Evolutionary conservation across 2,329 filamentous ascomycete genomes (phyloP), one percentile per base, ranked within the genome.

Genomic region (Fusarium bulbicola): DNA sequence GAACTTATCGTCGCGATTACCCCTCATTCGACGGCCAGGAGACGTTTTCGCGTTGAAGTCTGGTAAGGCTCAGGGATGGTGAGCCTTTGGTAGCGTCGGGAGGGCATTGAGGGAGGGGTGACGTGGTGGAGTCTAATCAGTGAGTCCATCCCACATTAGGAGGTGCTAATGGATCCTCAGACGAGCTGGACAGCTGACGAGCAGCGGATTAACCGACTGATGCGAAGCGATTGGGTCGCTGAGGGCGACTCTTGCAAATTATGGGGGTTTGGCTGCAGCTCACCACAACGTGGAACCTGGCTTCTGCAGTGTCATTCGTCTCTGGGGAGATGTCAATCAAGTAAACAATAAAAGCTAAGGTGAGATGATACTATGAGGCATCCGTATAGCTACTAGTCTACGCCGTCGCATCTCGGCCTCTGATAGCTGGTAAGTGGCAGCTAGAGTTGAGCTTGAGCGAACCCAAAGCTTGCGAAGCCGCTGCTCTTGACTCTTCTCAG

Each of bases 11-110:
- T 67, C 58, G 50, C 76, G 56, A 68, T 72, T 74, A 75, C 76
- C 76, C 78, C 79, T 75, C 71, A 76, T 71, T 71, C 54, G 61
- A 68, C 50, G 59, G 74, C 73, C 69, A 77, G 73, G 71, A 78
- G 75, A 77, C 65, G 57, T 61, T 59, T 61, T 63, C 57, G 59
- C 60, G 63, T 69, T 59, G 57, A 70, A 28, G 28, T 42, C 40
- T 49, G 60, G 70, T 54, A 68, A 46, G 32, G 45, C 34, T 67
- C 64, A 67, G 61, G 63, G 75, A 69, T 68, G 45, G 50, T 45
- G 50, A 67, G 66, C 47, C 60, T 64, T 26, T 65, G 54, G 53
- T 53, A 67, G 63, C 63, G 42, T 64, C 59, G 37, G 59, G 34
- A 61, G 53, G 47, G 57, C 43, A 59, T 58, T 59, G 70, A 43